Conservation (phyloP, 768 basidiomycete species). For the Mycena polygramma region DNA sequence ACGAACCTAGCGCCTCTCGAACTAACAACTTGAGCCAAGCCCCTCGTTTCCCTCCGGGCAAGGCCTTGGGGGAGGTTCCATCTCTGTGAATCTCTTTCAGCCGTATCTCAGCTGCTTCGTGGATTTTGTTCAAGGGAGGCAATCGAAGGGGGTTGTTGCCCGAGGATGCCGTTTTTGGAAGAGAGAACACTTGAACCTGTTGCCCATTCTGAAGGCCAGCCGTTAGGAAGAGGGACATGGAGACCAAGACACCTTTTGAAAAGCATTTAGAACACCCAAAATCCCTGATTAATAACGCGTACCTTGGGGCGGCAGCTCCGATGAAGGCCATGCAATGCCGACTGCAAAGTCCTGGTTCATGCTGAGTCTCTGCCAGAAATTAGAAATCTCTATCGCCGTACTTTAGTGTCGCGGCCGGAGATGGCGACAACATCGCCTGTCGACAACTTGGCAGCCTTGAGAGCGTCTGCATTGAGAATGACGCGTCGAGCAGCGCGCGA, state of each 20-base stretch:
- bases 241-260: constrained; percentile 64
- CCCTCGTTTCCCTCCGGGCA: constrained; percentile 51
- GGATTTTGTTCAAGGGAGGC: constrained; percentile 62
- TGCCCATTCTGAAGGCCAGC: constrained; percentile 66
- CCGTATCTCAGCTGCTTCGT: constrained; percentile 66
- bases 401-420: constrained; percentile 51
- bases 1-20: constrained; percentile 77
- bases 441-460: constrained; percentile 71
- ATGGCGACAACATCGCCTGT: constrained; percentile 81
- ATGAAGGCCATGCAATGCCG: constrained; percentile 83
- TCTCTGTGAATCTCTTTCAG: constrained; percentile 61
- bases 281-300: constrained; percentile 43
- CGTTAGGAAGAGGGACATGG: constrained; percentile 72
- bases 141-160: constrained; percentile 56
- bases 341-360: constrained; percentile 68
- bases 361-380: neutral
- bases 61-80: constrained; percentile 25
- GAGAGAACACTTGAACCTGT: constrained; percentile 61
- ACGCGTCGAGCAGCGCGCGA: constrained; percentile 74
- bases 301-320: constrained; percentile 72
- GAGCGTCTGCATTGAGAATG: constrained; percentile 69
- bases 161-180: constrained; percentile 53
- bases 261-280: neutral
- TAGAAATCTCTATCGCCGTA: constrained; percentile 28
- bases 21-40: constrained; percentile 80